Evolutionary conservation across 345 rosid genomes (phyloP).

Genomic region (Melaleuca alternifolia): DNA sequence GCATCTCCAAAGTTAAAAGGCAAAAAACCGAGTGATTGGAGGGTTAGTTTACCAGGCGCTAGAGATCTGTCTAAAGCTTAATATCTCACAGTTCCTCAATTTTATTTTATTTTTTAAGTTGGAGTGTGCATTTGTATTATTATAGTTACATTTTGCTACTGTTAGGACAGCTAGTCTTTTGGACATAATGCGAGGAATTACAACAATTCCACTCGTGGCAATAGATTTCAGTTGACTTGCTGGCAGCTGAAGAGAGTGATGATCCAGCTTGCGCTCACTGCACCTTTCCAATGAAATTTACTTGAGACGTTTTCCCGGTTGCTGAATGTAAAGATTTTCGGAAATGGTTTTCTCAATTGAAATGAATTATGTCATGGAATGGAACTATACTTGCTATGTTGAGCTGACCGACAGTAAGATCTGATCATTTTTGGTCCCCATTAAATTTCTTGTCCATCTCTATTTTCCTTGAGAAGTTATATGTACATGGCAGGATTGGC

Average conservation of each 20-base stretch:
- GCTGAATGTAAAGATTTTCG: background rate
- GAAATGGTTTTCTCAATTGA: background rate
- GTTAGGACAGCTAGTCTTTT: background rate
- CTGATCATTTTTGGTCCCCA: background rate
- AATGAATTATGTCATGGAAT: background rate
- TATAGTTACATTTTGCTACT: background rate
- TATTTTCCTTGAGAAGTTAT: background rate
- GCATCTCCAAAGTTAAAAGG: slow-evolving; percentile 14
- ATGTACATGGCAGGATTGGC: background rate
- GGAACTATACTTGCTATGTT: background rate
- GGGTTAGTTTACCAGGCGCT: background rate
- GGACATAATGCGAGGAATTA: background rate
- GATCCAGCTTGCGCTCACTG: background rate
- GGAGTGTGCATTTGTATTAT: background rate
- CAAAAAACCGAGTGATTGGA: slow-evolving; percentile 22
- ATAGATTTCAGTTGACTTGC: background rate
- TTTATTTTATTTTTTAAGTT: background rate
- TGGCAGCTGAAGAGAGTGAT: background rate
- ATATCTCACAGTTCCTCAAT: background rate
- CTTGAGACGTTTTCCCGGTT: background rate
- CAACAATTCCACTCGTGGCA: background rate
- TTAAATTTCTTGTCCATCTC: background rate
- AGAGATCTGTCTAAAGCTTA: background rate
- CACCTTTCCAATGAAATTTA: background rate
- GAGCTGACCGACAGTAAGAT: background rate